Base-by-base conservation (phyloP, 2,329 filamentous ascomycete genomes). In the Cladophialophora psammophila region DNA sequence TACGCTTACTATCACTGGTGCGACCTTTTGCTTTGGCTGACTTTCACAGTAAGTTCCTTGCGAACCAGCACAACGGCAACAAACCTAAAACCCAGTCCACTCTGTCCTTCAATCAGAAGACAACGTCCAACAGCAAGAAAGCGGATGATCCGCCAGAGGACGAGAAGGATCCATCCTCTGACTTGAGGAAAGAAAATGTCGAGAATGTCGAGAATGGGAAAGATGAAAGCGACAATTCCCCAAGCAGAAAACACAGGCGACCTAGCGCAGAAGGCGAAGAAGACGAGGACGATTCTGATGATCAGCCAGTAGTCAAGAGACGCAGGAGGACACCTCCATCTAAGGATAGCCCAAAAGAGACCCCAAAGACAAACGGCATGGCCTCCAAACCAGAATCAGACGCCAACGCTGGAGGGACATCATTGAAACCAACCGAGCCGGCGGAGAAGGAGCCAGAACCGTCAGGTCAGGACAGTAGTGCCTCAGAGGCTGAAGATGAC, bases 11-110 rank as follows among this genome's bases (percentile, higher is more conserved):
- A 93, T 87, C 79, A 83, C 79, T 67, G 62, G 70, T 45, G 9
- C 36, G 68, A 50, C 3, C 66, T 56, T 66, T 66, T 50, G n/a
- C 40, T 20, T 13, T 1, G 50, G 20, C 59, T 68, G 50, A 62
- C 31, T 13, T 54, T 52, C 54, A 56, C 71, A 98, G 94, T 69
- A 95, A 94, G 77, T 97, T 97, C 81, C 96, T 97, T 76, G 88
- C 88, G 20, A 84, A 86, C 42, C 90, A 93, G 77, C 93, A 97
- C 78, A 90, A 75, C 50, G 75, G 73, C 50, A 88, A 87, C 57
- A 88, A 87, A 75, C 57, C 82, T 55, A 79, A 77, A 65, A 72
- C 77, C 35, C 74, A 74, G 59, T 73, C 72, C 18, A 75, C 69
- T 7, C 67, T 76, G 52, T 72, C 73, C 55, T 74, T 76, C 69